phyloP scores from a whole-genome alignment of 2,329 filamentous ascomycete species.

The Bipolaris cookei region DNA sequence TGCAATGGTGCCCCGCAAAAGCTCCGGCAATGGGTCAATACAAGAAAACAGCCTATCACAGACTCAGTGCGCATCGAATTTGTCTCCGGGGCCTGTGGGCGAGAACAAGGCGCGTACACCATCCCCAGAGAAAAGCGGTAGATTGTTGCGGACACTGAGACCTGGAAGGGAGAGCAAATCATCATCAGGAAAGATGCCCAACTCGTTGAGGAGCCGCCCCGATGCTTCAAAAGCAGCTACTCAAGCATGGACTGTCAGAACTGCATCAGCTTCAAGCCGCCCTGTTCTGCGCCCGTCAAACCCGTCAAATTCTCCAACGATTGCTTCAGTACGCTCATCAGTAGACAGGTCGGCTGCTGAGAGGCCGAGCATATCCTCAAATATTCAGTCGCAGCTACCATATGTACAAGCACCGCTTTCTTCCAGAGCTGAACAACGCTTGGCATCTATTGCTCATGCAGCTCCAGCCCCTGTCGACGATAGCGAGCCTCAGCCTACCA shows the following conservation, averaged over 20 bases:
- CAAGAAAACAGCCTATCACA: conserved; percentile 33
- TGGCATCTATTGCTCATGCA: conserved; percentile 22
- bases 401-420: conserved; percentile 31
- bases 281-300: conserved; percentile 21
- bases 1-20: conserved; percentile 54
- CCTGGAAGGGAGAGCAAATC: conserved; percentile 54
- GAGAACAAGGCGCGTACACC: conserved; percentile 62
- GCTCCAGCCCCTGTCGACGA: conserved; percentile 21
- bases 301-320: conserved; percentile 27
- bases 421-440: conserved; percentile 31
- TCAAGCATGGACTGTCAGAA: conserved; percentile 62
- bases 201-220: conserved; percentile 54
- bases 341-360: conserved; percentile 38
- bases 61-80: conserved; percentile 31
- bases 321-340: conserved; percentile 35
- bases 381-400: conserved; percentile 18
- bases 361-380: conserved; percentile 19
- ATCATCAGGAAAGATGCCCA: conserved; percentile 55
- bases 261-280: conserved; percentile 24
- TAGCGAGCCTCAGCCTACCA: conserved; percentile 22
- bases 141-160: conserved; percentile 63
- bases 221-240: conserved; percentile 68
- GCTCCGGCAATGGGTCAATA: conserved; percentile 47
- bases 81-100: conserved; percentile 44
- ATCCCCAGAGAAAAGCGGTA: conserved; percentile 66